These are phyloP conservation scores for Boletellus ananiceps DNA, from an alignment of 768 basidiomycete genomes.

Conservation along the genomic window DNA sequence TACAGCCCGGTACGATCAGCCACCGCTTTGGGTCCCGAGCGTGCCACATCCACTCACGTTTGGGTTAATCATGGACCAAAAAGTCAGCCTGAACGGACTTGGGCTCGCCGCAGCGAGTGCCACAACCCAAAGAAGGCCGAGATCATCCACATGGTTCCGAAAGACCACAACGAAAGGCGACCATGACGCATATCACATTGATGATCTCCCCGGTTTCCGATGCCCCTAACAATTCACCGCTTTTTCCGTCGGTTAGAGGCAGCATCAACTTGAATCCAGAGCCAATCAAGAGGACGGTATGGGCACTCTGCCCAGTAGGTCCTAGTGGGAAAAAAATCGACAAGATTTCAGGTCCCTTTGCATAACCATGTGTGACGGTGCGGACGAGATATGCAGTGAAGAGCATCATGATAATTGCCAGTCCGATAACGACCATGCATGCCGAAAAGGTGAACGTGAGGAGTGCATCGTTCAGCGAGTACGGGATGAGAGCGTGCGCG, in stretches of 20 bases:
- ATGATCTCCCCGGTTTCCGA: constrained; percentile 37
- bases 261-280: constrained; percentile 39
- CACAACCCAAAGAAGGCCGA: constrained; percentile 50
- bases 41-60: constrained; percentile 40
- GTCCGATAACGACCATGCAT: constrained; percentile 53
- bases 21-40: neutral
- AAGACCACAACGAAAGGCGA: constrained; percentile 55
- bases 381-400: constrained; percentile 61
- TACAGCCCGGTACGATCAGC: constrained; percentile 15
- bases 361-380: constrained; percentile 52
- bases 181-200: constrained; percentile 43
- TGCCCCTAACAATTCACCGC: constrained; percentile 33
- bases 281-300: constrained; percentile 52
- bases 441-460: constrained; percentile 51
- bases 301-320: constrained; percentile 65
- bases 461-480: constrained; percentile 46
- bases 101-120: constrained; percentile 37
- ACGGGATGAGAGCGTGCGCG: constrained; percentile 42
- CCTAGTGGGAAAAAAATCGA: constrained; percentile 73
- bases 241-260: constrained; percentile 31
- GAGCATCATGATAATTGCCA: constrained; percentile 61
- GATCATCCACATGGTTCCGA: constrained; percentile 60
- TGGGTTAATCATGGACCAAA: constrained; percentile 71
- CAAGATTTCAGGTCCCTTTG: constrained; percentile 43
- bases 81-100: constrained; percentile 51